Evolutionary conservation across 768 basidiomycete species (phyloP).

Genomic region (Pleurotus eryngii): DNA sequence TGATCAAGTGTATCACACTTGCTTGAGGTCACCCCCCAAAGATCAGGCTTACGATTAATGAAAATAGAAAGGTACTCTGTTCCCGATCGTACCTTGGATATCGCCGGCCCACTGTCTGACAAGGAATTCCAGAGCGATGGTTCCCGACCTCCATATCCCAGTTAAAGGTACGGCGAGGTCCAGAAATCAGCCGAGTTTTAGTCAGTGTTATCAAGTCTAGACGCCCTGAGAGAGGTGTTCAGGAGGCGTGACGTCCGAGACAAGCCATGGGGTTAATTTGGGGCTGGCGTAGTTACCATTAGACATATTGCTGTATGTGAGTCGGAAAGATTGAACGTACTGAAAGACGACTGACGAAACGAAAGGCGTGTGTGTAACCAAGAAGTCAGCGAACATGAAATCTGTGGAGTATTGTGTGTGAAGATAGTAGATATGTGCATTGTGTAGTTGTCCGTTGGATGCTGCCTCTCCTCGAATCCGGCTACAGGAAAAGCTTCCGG

Average conservation of each 20-base stretch:
- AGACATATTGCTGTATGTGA: neutral
- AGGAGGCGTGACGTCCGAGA: conserved; percentile 87
- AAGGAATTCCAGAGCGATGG: conserved; percentile 50
- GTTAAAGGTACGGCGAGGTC: conserved; percentile 74
- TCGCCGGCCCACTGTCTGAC: too few species aligned
- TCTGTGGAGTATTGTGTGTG: conserved; percentile 80
- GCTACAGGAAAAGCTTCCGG: conserved; percentile 40
- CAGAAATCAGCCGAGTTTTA: conserved; percentile 50
- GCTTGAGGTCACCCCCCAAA: too few species aligned
- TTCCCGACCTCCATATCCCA: conserved; percentile 66
- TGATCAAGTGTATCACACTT: neutral
- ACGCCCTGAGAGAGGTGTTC: conserved; percentile 51
- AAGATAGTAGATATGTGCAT: neutral
- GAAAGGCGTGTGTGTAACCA: conserved; percentile 85
- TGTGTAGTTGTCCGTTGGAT: neutral
- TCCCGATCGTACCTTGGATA: neutral
- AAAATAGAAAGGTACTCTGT: too few species aligned
- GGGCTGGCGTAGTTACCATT: conserved; percentile 47
- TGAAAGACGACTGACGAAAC: conserved; percentile 85
- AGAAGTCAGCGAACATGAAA: conserved; percentile 87
- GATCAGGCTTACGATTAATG: too few species aligned
- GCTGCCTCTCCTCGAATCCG: conserved; percentile 74
- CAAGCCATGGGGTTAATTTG: conserved; percentile 96
- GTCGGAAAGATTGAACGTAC: conserved; percentile 41
- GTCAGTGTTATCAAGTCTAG: conserved; percentile 5